Evolutionary conservation across 164 flowering plant genomes (phyloP), one percentile per base, ranked within the genome.

Genomic region (Santalum album): DNA sequence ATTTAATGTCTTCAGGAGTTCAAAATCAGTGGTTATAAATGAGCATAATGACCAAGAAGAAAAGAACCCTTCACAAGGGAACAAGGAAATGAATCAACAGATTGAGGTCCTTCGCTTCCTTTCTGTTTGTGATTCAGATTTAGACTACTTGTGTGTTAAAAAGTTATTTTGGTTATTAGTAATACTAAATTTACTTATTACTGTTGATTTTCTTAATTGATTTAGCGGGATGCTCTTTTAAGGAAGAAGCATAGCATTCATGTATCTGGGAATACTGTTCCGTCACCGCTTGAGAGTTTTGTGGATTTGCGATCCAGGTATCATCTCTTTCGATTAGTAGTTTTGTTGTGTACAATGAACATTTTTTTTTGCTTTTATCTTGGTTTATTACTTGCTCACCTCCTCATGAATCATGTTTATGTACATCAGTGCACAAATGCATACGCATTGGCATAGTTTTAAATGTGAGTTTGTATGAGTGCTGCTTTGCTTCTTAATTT

Each of bases 171-270:
- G 14, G 17, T 38, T 38, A 11, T 23, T 26, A 12, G 3, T 19
- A 25, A 39, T 35, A 10, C 43, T 3, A 0, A 21, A 18, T 29
- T 17, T 21, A 12, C 9, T 39, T 25, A 15, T 16, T 10, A 2
- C 43, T 17, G 26, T 6, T 39, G 23, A 42, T 4, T 49, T 35
- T 22, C 46, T 50, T 53, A 18, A 27, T 58, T 60, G 42, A 39
- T 56, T 61, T 44, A 91, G 98, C 64, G 75, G 46, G 94, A 84
- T 78, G 76, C 86, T 1, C 1, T 84, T 50, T 55, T 74, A 22
- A 74, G 96, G 51, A 92, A 86, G 78, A 72, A 74, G 71, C 69
- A 84, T 62, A 78, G 76, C 36, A 80, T 88, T 65, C 94, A 88
- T 70, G 67, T 82, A 17, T 71, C 82, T 57, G 95, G 95, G 54